Conservation (phyloP, 2,329 filamentous ascomycete species). For the Metarhizium album region DNA sequence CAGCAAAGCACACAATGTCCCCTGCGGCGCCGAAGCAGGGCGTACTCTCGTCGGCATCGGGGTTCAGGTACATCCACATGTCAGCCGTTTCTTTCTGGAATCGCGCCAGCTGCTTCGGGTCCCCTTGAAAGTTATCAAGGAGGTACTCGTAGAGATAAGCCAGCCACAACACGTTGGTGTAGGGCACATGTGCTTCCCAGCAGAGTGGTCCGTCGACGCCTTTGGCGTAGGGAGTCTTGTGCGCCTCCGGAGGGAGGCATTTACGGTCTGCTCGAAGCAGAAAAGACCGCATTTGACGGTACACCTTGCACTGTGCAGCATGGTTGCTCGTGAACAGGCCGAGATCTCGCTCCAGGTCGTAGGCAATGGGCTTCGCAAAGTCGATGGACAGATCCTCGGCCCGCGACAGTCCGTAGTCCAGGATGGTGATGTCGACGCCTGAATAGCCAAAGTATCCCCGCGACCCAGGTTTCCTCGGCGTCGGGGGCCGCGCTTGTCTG, state of each 20-base stretch:
- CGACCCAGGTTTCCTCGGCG: conserved; percentile 19
- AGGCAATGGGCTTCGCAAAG: conserved; percentile 33
- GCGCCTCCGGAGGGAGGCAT: conserved; percentile 35
- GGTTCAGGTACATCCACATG: conserved; percentile 43
- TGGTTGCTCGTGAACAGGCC: conserved; percentile 50
- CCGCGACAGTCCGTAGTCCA: conserved; percentile 55
- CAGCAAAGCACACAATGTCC: conserved; percentile 45
- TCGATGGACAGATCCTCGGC: conserved; percentile 33
- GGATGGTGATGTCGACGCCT: conserved; percentile 51
- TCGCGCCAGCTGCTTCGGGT: conserved; percentile 30
- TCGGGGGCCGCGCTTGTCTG: conserved; percentile 27
- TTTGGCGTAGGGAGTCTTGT: conserved; percentile 35
- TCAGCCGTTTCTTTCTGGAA: conserved; percentile 41
- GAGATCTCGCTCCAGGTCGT: conserved; percentile 50
- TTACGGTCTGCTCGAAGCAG: conserved; percentile 39
- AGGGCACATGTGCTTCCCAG: conserved; percentile 46
- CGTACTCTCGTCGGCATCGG: conserved; percentile 33
- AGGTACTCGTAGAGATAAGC: conserved; percentile 50
- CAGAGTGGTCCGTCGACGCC: conserved; percentile 37
- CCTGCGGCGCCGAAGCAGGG: conserved; percentile 44
- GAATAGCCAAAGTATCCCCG: conserved; percentile 43
- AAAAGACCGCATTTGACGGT: conserved; percentile 52
- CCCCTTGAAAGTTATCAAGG: conserved; percentile 33
- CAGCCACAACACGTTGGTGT: conserved; percentile 56
- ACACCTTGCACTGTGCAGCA: conserved; percentile 48